Evolutionary conservation across 1,284 basidiomycete genomes (phyloP).

Genomic region (Trichosporon faecale): DNA sequence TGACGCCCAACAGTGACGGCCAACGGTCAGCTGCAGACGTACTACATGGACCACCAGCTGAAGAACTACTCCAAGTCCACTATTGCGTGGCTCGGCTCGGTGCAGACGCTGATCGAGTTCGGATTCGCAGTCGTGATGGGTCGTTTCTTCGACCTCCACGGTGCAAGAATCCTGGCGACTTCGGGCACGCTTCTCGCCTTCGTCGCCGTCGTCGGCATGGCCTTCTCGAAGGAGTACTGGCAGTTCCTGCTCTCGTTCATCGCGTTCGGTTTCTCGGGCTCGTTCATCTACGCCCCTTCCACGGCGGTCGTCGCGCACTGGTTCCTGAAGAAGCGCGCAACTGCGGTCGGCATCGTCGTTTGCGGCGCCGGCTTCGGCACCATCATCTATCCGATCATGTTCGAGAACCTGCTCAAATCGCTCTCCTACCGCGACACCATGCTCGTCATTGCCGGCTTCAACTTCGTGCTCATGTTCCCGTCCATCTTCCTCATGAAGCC

Average conservation of each 20-base stretch:
- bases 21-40: slow-evolving; percentile 43
- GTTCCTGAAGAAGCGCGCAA: slow-evolving; percentile 42
- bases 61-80: slow-evolving; percentile 34
- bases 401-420: slow-evolving; percentile 37
- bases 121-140: slow-evolving; percentile 38
- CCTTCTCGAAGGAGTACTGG: slow-evolving; percentile 48
- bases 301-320: slow-evolving; percentile 47
- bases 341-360: slow-evolving; percentile 44
- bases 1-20: slow-evolving; percentile 34
- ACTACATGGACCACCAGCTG: slow-evolving; percentile 45
- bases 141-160: slow-evolving; percentile 48
- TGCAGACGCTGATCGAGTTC: slow-evolving; percentile 41
- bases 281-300: slow-evolving; percentile 43
- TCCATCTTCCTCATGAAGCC: slow-evolving; percentile 43
- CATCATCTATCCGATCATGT: slow-evolving; percentile 47
- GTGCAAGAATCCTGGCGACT: slow-evolving; percentile 34
- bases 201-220: slow-evolving; percentile 37
- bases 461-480: slow-evolving; percentile 42
- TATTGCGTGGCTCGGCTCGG: slow-evolving; percentile 47
- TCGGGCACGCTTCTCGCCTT: slow-evolving; percentile 33
- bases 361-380: slow-evolving; percentile 45
- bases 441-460: slow-evolving; percentile 44
- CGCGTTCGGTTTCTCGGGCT: slow-evolving; percentile 40
- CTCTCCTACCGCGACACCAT: slow-evolving; percentile 43
- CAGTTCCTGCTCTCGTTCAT: slow-evolving; percentile 47